A percentile compares a stretch with the other conserved stretches of the same genome.
phyloP scores from a whole-genome alignment of 2,329 filamentous ascomycete genomes.

The Leptosphaerulina australis region DNA sequence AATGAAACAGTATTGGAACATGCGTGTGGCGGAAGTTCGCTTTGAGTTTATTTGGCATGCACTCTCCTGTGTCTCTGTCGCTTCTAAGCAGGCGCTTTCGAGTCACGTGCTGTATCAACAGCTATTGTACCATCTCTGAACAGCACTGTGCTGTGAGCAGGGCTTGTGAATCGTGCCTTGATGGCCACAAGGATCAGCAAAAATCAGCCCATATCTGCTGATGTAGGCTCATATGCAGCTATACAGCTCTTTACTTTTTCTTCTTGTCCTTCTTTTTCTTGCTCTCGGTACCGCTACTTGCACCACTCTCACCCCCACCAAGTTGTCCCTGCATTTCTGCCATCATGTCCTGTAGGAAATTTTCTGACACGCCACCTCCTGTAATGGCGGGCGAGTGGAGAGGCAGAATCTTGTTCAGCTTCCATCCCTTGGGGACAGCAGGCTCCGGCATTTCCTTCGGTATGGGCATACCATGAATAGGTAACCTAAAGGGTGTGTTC shows the following conservation, averaged over 20 bases:
- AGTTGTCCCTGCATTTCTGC: conserved; percentile 73
- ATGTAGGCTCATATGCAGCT: neutral
- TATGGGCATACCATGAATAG: conserved; percentile 73
- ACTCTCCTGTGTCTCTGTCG: neutral
- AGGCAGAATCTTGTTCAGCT: conserved; percentile 82
- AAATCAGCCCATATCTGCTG: neutral
- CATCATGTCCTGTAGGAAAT: conserved; percentile 97
- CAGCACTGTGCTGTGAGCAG: neutral
- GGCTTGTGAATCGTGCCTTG: neutral
- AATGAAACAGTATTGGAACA: neutral
- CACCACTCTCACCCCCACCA: conserved; percentile 29
- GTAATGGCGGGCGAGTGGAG: conserved; percentile 88
- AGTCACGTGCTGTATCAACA: neutral
- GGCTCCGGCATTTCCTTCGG: conserved; percentile 72
- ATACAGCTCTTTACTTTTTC: conserved; percentile 38
- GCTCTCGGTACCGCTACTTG: conserved; percentile 31
- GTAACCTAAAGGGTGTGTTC: conserved; percentile 70
- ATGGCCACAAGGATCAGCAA: neutral
- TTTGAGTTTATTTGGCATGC: conserved; percentile 2
- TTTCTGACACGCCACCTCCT: conserved; percentile 91
- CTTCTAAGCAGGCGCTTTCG: neutral
- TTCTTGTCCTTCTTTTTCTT: conserved; percentile 50
- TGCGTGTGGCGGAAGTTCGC: neutral
- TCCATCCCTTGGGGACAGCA: conserved; percentile 79
- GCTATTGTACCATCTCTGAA: neutral